These are phyloP conservation scores for Elsinoe fawcettii DNA, from an alignment of 2,329 filamentous ascomycete species.

Conservation along the genomic window DNA sequence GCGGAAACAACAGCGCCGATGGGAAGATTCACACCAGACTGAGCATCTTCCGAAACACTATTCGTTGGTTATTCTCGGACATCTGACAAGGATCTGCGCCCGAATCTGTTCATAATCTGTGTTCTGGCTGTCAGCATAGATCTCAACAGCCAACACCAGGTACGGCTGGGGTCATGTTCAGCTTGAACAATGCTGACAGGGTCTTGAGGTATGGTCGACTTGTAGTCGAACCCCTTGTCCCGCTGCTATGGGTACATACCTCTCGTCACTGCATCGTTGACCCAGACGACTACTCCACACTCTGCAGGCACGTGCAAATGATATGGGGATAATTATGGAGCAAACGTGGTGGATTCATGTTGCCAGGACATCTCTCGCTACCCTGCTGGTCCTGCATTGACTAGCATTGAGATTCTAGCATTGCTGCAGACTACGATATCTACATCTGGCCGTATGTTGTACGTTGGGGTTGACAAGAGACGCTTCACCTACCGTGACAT, in stretches of 20 bases:
- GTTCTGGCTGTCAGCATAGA: no score
- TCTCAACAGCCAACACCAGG: neutral
- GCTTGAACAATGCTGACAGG: neutral
- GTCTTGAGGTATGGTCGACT: neutral
- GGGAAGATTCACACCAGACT: neutral
- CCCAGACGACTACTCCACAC: no score
- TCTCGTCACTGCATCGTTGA: neutral
- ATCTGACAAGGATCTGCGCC: neutral
- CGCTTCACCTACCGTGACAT: no score
- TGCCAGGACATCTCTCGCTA: no score
- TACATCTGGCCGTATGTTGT: no score
- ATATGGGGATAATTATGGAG: no score
- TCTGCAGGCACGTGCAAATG: no score
- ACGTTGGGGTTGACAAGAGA: no score
- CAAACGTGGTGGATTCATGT: no score
- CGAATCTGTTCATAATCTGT: neutral
- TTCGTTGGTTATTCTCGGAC: neutral
- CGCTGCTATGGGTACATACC: neutral
- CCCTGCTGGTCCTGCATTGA: no score
- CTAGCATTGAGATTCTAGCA: no score
- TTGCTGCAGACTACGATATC: no score
- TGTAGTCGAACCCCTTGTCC: neutral
- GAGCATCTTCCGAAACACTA: neutral
- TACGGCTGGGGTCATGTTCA: neutral
- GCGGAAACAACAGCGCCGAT: neutral